Percentiles rank a stretch among this genome's conserved stretches.
phyloP scores from a whole-genome alignment of 2,329 filamentous ascomycete species.

The Akanthomyces lecanii region DNA sequence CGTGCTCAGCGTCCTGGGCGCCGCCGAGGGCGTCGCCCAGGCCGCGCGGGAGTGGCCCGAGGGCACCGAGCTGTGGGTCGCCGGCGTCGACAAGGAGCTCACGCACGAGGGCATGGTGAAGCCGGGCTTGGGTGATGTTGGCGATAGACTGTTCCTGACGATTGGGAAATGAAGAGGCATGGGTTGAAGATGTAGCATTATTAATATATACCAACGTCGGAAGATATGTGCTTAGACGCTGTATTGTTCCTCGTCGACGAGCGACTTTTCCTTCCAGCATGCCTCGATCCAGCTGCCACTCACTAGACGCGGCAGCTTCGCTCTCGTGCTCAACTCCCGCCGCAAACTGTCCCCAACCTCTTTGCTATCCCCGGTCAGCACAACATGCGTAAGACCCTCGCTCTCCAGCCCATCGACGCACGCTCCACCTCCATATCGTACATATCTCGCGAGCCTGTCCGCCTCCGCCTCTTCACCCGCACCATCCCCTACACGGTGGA shows the following conservation, averaged over 20 bases:
- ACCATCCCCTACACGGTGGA: conserved; percentile 31
- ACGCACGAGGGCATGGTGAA: conserved; percentile 84
- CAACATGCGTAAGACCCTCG: conserved; percentile 64
- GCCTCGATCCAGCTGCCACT: conserved; percentile 68
- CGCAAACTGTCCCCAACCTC: conserved; percentile 41
- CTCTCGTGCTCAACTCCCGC: conserved; percentile 40
- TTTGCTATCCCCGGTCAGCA: conserved; percentile 36
- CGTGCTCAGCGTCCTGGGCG: conserved; percentile 71
- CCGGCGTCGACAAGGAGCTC: conserved; percentile 69
- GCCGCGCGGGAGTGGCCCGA: conserved; percentile 70
- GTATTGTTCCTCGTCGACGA: conserved; percentile 73
- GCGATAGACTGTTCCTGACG: conserved; percentile 84
- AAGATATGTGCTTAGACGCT: conserved; percentile 22
- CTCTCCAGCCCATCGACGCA: conserved; percentile 50
- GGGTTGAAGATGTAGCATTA: neutral
- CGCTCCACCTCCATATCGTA: conserved; percentile 66
- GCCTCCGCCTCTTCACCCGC: conserved; percentile 30
- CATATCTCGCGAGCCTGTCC: conserved; percentile 48
- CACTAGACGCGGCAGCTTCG: conserved; percentile 64
- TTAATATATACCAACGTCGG: neutral
- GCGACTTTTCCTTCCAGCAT: conserved; percentile 73
- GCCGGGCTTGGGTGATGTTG: conserved; percentile 85
- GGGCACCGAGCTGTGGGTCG: conserved; percentile 75
- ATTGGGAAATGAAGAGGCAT: conserved; percentile 64
- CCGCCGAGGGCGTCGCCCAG: conserved; percentile 58